Evolutionary conservation across 2,329 filamentous ascomycete species (phyloP), one percentile per base, ranked within the genome.

Genomic region (Madurella mycetomatis): DNA sequence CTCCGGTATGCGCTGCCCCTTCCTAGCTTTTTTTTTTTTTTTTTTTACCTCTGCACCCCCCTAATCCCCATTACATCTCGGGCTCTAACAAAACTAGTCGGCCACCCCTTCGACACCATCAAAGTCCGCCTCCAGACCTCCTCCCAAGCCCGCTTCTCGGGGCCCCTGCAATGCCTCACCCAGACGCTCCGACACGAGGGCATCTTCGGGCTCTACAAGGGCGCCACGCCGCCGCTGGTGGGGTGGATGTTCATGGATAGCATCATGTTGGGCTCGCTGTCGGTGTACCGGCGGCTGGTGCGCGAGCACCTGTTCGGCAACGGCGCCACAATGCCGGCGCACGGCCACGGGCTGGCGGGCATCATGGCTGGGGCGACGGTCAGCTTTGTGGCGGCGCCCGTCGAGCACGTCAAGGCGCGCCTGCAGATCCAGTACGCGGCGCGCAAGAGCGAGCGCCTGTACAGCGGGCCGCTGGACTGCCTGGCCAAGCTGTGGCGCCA

Each of bases 231-330:
- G 53, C 94, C 94, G 49, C 77, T 97, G 47, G 84, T 96, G 49
- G 94, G 94, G 64, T 97, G 94, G 94, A 96, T 97, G 88, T 90
- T 95, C 66, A 97, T 97, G 92, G 94, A 99, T 75, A 81, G 76
- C 41, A 69, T 86, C 55, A 96, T 97, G 92, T 81, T 97, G 34
- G 94, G 94, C 41, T 95, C 89, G 16, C 77, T 99, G 61, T 95
- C 88, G 19, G 81, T 95, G 47, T 97, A 97, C 75, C 88, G 92
- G 39, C 86, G 89, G 46, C 71, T 96, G 44, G 76, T 97, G 15
- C 86, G 88, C 60, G 86, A 94, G 66, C 81, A 90, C 63, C 74
- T 96, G 65, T 96, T 94, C 73, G 80, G 78, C 62, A 11, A 11
- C 34, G 13, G 13, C 31, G 12, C 7, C 7, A 34, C 31, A 34